Base-by-base conservation (phyloP, 768 basidiomycete genomes). In the Cantharellus cinnabarinus region DNA sequence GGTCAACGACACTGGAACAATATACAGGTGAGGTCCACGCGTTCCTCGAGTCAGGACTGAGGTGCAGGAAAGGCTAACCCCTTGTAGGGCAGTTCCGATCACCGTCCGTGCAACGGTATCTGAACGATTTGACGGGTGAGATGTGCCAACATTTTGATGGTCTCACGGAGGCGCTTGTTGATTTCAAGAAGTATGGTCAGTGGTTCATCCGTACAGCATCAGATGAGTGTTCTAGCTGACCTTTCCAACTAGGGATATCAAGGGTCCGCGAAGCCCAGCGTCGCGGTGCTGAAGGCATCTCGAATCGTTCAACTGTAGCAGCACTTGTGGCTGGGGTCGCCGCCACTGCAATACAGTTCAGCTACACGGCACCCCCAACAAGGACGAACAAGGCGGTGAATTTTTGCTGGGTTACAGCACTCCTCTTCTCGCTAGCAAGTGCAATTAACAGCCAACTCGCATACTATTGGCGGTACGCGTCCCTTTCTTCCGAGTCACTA, bases 171-270 rank as follows among this genome's bases (percentile, higher is more conserved):
- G 79, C 81, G 1, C 69, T 87, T n/a, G 75, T 76, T 2, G 78
- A 82, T 70, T 85, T 86, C 71, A 79, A 84, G 55, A 81, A 85
- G 75, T 76, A 85, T 61, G 84, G 83, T 80, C 1, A 48, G 29
- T 48, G 29, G 29, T 48, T 48, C 44, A 10, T 29, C 44, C 44
- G 10, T 29, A 48, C 44, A 48, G 10, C 10, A 10, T 48, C 10
- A 10, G 10, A 29, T 10, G 44, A 48, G 29, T 10, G 10, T 48
- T 10, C 44, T 48, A 48, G 29, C 10, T 29, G 29, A 10, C 44
- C 10, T 48, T 48, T 10, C 29, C 10, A 29, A 48, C 29, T 48
- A 48, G 44, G 44, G 10, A 81, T 87, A 5, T 82, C 83, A 7
- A 81, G 81, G 2, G 84, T 87, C 64, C 77, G 81, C 56, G 37